These are phyloP conservation scores for Herpetomonas tarakana DNA, from an alignment of 208 protist species.

Conservation along the genomic window DNA sequence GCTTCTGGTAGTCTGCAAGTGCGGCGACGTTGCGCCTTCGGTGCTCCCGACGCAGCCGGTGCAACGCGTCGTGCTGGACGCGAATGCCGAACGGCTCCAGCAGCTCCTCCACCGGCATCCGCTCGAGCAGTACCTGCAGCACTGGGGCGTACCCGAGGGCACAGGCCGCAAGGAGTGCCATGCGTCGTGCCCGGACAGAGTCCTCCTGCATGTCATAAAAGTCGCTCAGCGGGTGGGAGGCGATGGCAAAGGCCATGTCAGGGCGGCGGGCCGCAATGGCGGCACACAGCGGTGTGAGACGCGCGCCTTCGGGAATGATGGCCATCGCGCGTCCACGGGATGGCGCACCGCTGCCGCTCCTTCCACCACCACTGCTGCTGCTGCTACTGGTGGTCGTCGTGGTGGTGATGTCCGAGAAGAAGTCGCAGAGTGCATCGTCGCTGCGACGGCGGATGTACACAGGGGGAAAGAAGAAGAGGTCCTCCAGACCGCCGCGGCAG, in stretches of 20 bases:
- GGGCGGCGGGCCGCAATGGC: constrained; percentile 51
- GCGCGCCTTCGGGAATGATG: constrained; percentile 52
- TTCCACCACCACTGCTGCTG: neutral
- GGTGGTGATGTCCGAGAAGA: neutral
- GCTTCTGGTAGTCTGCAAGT: neutral
- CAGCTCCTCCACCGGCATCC: constrained; percentile 56
- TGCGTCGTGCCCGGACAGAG: constrained; percentile 36
- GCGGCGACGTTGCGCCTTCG: constrained; percentile 1
- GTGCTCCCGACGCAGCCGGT: constrained; percentile 9
- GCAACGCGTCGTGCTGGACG: constrained; percentile 25
- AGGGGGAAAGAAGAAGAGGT: constrained; percentile 46
- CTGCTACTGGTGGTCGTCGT: neutral
- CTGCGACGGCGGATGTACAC: constrained; percentile 49
- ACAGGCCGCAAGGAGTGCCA: constrained; percentile 53
- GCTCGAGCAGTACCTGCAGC: constrained; percentile 67
- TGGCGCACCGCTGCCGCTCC: constrained; percentile 4
- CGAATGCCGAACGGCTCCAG: constrained; percentile 52
- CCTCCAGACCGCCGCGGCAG: constrained; percentile 13
- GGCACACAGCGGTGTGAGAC: constrained; percentile 55
- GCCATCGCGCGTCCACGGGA: neutral
- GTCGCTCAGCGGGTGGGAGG: constrained; percentile 50
- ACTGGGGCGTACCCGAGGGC: constrained; percentile 69
- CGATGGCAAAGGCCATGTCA: constrained; percentile 59
- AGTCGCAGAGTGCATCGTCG: constrained; percentile 27
- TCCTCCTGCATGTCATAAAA: constrained; percentile 27